Evolutionary conservation across 192 early-diverging fungal species (phyloP), one percentile per base, ranked within the genome.

Genomic region (Lobosporangium transversale): DNA sequence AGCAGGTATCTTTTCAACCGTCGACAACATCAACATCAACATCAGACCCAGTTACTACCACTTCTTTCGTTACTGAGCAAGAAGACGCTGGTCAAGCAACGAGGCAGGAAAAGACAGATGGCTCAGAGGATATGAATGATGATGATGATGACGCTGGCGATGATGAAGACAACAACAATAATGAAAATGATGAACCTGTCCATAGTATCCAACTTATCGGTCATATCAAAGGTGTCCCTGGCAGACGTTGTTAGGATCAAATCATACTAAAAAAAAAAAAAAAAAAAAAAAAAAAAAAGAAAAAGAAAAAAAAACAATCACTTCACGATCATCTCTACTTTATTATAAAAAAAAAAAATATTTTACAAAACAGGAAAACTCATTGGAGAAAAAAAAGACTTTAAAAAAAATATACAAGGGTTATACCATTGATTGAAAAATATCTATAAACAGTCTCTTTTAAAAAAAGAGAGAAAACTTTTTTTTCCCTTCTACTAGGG

Each of bases 201-300:
- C 62, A 74, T 30, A 64, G 47, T 12, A 74, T 74, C 43, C 18
- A 65, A 20, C 51, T 74, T 17, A 59, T 65, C 24, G 70, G 70
- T 14, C 70, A 74, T 40, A 59, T 74, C 70, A 74, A 65, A 17
- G 70, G 70, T 29, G 53, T 74, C 12, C 70, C 70, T 49, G 43
- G 56, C 0, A 47, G 67, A 49, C 62, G 60, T 43, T 57, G 47
- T 17, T 42, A 12, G 17, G 9, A 9, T 12, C 40, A 42, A 42
- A 17, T 12, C 40, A 9, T 12, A 42, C 9, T 12, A 9, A 42
- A 42, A 42, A 42, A 9, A 42, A 42, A 42, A 42, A 42, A 12
- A 9, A 17, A 42, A 12, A 42, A 12, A 42, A 17, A 42, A 49
- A 21, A 49, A 21, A 6, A 6, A 49, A 21, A 5, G 35, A 42